Conservation (phyloP, 2,329 filamentous ascomycete genomes). For the Dryadomyces quercivorus region DNA sequence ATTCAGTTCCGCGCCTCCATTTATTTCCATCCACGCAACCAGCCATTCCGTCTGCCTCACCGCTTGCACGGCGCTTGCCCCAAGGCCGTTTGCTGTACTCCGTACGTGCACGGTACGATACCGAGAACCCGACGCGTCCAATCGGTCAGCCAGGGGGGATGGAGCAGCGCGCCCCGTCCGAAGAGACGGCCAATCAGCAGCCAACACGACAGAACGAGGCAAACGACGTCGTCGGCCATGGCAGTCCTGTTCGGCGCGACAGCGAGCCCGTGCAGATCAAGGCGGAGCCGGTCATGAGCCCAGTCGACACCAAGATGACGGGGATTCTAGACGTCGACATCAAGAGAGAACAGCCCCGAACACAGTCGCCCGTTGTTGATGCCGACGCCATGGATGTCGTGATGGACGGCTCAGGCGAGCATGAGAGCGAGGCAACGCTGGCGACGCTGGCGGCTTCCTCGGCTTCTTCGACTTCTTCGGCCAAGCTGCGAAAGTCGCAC, state of each 20-base stretch:
- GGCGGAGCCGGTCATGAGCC: neutral
- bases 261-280: neutral
- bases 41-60: too few relatives aligned
- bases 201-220: neutral
- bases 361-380: neutral
- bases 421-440: neutral
- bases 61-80: too few relatives aligned
- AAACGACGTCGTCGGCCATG: neutral
- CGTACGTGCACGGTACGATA: too few relatives aligned
- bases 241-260: neutral
- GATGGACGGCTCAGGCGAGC: neutral
- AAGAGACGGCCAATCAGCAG: neutral
- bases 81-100: too few relatives aligned
- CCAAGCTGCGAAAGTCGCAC: slow-evolving; percentile 5
- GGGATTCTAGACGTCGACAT: neutral
- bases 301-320: neutral
- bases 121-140: too few relatives aligned
- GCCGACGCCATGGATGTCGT: neutral
- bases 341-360: neutral
- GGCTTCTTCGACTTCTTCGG: neutral
- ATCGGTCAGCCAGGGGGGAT: neutral
- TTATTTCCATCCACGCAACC: too few relatives aligned
- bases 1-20: too few relatives aligned
- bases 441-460: too few relatives aligned
- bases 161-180: neutral